phyloP scores from a whole-genome alignment of 2,329 filamentous ascomycete genomes.

The Chalaropsis thielavioides region DNA sequence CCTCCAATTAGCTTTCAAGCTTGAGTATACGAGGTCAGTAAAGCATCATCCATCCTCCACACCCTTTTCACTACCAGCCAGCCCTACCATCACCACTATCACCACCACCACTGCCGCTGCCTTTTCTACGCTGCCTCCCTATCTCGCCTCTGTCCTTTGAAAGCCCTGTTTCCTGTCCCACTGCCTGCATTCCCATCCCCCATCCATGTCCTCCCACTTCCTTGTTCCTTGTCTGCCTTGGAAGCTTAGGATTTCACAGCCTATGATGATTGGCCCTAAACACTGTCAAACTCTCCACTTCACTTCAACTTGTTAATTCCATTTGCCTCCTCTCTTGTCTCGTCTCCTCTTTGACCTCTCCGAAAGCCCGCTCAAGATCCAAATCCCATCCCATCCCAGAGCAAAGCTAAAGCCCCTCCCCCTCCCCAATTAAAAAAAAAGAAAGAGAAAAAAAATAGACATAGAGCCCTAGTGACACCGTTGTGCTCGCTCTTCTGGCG shows the following conservation, averaged over 20 bases:
- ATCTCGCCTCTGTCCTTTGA: neutral
- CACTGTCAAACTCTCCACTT: neutral
- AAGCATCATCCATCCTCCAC: neutral
- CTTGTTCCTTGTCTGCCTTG: neutral
- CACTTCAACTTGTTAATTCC: neutral
- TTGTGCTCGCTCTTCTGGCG: neutral
- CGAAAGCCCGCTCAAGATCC: neutral
- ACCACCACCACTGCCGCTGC: neutral
- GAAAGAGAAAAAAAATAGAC: neutral
- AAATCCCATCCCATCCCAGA: neutral
- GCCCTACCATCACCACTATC: neutral
- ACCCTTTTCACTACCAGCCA: neutral
- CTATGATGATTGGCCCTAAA: neutral
- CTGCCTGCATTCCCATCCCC: no score
- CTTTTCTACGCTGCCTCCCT: neutral
- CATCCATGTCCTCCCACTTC: neutral
- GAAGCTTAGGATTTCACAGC: neutral
- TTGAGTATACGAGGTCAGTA: constrained; percentile 2
- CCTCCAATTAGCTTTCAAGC: neutral
- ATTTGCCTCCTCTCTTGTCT: constrained; percentile 1
- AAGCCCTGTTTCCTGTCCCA: neutral
- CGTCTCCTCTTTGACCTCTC: neutral
- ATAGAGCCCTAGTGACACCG: neutral
- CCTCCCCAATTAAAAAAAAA: neutral
- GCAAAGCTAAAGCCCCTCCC: neutral